phyloP scores from a whole-genome alignment of 345 rosid genomes.

The Eucalyptus erythrocorys region DNA sequence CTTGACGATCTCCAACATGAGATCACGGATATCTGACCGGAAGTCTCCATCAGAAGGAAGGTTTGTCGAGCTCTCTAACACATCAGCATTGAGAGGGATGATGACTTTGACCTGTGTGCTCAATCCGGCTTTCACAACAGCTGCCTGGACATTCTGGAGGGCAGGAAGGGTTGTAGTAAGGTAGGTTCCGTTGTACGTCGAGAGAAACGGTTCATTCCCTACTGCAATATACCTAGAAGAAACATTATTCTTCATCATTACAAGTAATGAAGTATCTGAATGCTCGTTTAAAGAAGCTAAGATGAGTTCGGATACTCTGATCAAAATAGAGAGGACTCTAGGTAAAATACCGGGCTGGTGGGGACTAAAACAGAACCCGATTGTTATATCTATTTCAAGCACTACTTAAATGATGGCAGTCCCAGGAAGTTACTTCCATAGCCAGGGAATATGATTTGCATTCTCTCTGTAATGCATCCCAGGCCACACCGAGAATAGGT shows the following conservation, averaged over 20 bases:
- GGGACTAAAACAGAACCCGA: not conserved
- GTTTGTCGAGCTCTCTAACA: constrained; percentile 29
- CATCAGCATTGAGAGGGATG: constrained; percentile 79
- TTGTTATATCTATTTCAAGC: not conserved
- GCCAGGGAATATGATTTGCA: not conserved
- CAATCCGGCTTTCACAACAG: constrained; percentile 70
- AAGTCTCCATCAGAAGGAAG: constrained; percentile 86
- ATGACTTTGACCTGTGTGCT: constrained; percentile 70
- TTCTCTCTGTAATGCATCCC: not conserved
- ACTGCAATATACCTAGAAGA: constrained; percentile 79
- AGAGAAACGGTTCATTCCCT: constrained; percentile 85
- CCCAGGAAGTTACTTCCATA: not conserved
- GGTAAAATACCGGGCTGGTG: not conserved
- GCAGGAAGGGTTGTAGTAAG: constrained; percentile 68
- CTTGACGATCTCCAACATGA: constrained; percentile 67
- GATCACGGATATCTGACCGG: constrained; percentile 61
- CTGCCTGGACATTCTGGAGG: constrained; percentile 64
- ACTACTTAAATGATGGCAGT: not conserved
- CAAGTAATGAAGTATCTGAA: not conserved
- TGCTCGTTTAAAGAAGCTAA: not conserved
- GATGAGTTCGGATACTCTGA: not conserved
- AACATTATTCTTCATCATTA: not conserved
- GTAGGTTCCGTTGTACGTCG: constrained; percentile 65
- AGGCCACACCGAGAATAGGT: not conserved
- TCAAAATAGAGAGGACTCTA: not conserved